Base-by-base conservation (phyloP, 1,139 yeast genomes). In the Nakaseomyces nivariensis region DNA sequence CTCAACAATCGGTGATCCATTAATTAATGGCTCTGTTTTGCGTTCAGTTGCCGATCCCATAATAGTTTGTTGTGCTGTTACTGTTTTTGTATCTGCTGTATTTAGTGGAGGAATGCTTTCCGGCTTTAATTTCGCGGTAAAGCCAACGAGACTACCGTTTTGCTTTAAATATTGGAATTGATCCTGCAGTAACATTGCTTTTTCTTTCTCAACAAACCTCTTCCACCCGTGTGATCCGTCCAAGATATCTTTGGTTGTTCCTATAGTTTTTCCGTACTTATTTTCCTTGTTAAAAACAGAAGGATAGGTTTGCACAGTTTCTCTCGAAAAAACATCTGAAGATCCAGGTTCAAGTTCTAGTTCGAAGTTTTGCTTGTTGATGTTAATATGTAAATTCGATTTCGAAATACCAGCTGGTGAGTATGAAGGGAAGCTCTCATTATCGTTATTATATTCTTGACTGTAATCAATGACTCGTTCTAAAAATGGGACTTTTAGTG, bases 261-360 rank as follows among this genome's bases (percentile, higher is more conserved):
- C 57, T 55, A 45, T 60, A 53, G 43, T 56, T 59, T 47, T 55
- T 52, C 49, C 58, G 57, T 46, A 51, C 51, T 49, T 58, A 25
- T 38, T 38, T 31, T 64, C 67, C 13, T 61, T 61, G 13, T 63
- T 59, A 9, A 56, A 52, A 13, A 70, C 54, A 5, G 37, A 48
- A 5, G 67, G 67, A 46, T 51, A 63, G 43, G 48, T 58, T 41
- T 64, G 62, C 37, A 61, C 48, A 1, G 79, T 66, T 53, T 74
- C 75, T 43, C 88, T 72, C 2, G 88, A 77, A 62, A 85, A 89
- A 56, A 83, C 84, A 68, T 92, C 98, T 56, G 78, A 81, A 0
- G 96, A 79, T n/a, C 78, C 83, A 4, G 84, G 76, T 62, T 87
- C 95, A 63, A 90, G 88, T 62, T 85, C 82, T 59, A 92, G 71